These are phyloP conservation scores for Heritiera fomes DNA, from an alignment of 345 rosid genomes.

Conservation along the genomic window DNA sequence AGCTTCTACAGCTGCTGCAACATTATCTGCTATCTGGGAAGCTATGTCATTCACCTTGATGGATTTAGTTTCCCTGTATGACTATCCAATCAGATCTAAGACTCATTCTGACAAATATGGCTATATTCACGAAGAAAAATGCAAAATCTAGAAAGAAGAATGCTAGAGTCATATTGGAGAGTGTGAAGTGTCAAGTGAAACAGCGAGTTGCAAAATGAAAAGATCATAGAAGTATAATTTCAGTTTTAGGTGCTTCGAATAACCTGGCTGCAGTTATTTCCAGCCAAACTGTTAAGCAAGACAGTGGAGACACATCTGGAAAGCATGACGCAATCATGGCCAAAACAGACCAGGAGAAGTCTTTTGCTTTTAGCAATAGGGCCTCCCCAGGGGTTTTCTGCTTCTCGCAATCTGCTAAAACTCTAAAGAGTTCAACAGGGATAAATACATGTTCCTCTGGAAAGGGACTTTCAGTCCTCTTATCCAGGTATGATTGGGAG, in stretches of 20 bases:
- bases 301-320: conserved; percentile 75
- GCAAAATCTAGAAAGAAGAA: not conserved
- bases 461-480: conserved; percentile 44
- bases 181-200: too few species aligned
- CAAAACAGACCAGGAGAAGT: conserved; percentile 91
- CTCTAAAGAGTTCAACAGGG: conserved; percentile 81
- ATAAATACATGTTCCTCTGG: conserved; percentile 55
- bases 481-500: conserved; percentile 46
- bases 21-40: conserved; percentile 80
- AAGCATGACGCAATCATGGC: conserved; percentile 97
- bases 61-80: conserved; percentile 89
- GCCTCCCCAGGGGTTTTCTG: conserved; percentile 77
- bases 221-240: conserved; percentile 15
- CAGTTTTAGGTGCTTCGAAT: conserved; percentile 15
- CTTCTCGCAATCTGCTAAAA: conserved; percentile 91
- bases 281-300: conserved; percentile 92
- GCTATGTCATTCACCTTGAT: conserved; percentile 94
- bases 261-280: conserved; percentile 99
- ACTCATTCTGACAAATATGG: not conserved
- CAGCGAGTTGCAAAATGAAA: not conserved
- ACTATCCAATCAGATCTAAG: conserved; percentile 34
- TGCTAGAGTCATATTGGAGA: not conserved
- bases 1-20: conserved; percentile 80
- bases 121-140: not conserved
- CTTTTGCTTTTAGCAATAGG: conserved; percentile 85